Conservation (phyloP, 345 rosid species). For the Eucalyptus marginata region DNA sequence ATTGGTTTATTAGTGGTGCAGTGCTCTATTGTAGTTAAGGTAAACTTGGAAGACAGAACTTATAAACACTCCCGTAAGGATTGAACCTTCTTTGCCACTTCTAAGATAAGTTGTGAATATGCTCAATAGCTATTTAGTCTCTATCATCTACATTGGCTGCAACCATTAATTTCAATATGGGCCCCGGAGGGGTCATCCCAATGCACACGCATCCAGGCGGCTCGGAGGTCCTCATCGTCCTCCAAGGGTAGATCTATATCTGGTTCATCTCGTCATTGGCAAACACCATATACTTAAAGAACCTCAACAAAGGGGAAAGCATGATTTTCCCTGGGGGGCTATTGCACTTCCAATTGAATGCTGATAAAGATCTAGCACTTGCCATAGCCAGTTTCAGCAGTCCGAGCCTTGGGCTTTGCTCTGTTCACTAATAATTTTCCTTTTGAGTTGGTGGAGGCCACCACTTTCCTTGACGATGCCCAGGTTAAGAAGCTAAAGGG, state of each 20-base stretch:
- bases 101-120: not conserved
- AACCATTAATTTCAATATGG: not conserved
- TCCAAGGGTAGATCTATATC: fast-evolving
- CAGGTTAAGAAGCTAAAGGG: too few relatives aligned
- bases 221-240: constrained; percentile 38
- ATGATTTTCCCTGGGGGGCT: too few relatives aligned
- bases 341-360: too few relatives aligned
- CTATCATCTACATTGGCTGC: too few relatives aligned
- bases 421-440: too few relatives aligned
- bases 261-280: too few relatives aligned
- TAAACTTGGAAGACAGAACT: not conserved
- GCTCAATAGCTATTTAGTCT: not conserved
- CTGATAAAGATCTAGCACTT: too few relatives aligned
- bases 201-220: constrained; percentile 68
- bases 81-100: not conserved
- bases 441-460: too few relatives aligned
- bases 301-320: too few relatives aligned
- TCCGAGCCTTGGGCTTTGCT: fast-evolving
- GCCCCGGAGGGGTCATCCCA: constrained; percentile 43
- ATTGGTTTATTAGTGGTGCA: not conserved
- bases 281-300: too few relatives aligned
- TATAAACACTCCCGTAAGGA: fast-evolving
- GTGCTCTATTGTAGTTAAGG: not conserved
- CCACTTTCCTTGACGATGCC: too few relatives aligned
- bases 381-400: fast-evolving